A percentile compares a stretch with the other conserved stretches of the same genome.
Evolutionary conservation across 2,329 filamentous ascomycete genomes (phyloP).

Genomic region (Fusarium ramigenum): DNA sequence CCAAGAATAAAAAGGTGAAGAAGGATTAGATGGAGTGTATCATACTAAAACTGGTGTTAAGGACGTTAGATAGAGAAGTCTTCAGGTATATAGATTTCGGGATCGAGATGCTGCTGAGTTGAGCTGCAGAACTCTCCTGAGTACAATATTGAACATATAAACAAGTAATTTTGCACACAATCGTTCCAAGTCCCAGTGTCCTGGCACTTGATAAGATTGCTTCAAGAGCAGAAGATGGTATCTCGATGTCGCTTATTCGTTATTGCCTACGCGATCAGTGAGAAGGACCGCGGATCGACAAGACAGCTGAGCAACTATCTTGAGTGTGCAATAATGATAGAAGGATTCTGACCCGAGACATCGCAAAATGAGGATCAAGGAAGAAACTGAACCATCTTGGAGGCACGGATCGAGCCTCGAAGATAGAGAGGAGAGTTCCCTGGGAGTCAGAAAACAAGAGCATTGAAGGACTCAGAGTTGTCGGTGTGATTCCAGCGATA

Average conservation of each 20-base stretch:
- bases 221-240: background rate
- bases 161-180: background rate
- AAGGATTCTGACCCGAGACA: background rate
- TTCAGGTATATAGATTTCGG: background rate
- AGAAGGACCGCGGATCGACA: accelerated
- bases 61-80: background rate
- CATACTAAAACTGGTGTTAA: background rate
- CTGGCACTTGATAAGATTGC: background rate
- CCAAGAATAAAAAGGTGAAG: slow-evolving; percentile 41
- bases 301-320: background rate
- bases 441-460: background rate
- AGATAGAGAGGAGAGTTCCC: background rate
- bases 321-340: accelerated
- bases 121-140: background rate
- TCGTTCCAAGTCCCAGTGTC: background rate
- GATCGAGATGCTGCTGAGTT: background rate
- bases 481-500: too few relatives aligned
- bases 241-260: accelerated
- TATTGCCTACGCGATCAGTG: accelerated
- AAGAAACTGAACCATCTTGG: background rate
- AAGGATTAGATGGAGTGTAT: slow-evolving; percentile 3
- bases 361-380: accelerated
- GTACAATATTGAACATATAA: background rate
- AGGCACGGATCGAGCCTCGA: background rate
- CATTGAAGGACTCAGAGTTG: background rate